Percentiles rank a stretch among this genome's conserved stretches.
Evolutionary conservation across 2,329 filamentous ascomycete species (phyloP).

Genomic region (Rhinocladiella similis): DNA sequence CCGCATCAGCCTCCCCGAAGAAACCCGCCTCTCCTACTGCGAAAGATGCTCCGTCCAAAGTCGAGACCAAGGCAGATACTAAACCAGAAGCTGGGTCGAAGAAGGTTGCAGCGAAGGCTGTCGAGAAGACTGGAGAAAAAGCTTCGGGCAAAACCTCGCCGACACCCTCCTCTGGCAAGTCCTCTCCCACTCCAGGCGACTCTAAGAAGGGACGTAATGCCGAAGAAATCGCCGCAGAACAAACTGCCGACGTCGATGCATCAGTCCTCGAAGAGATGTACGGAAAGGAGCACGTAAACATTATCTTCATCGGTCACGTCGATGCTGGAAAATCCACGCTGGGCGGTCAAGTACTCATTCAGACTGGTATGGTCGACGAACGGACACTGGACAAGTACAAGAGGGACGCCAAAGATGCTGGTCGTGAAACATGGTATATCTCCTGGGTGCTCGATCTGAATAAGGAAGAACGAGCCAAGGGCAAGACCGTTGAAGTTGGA

Average conservation of each 20-base stretch:
- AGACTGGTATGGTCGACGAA: conserved; percentile 98
- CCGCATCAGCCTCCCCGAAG: conserved; percentile 37
- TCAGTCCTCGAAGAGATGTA: conserved; percentile 88
- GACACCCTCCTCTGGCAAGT: conserved; percentile 77
- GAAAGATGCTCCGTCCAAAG: conserved; percentile 50
- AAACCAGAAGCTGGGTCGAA: conserved; percentile 71
- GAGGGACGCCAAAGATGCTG: conserved; percentile 91
- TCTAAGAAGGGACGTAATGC: conserved; percentile 66
- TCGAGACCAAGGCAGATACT: conserved; percentile 44
- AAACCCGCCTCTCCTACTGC: conserved; percentile 54
- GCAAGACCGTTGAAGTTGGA: conserved; percentile 97
- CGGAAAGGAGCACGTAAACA: conserved; percentile 87
- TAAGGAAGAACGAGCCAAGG: conserved; percentile 92
- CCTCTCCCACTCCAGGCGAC: conserved; percentile 69
- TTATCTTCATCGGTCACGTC: conserved; percentile 97
- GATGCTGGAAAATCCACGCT: conserved; percentile 97
- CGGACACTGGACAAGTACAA: conserved; percentile 98
- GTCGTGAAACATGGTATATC: conserved; percentile 97
- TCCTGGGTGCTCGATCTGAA: conserved; percentile 98
- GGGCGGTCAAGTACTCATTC: conserved; percentile 88
- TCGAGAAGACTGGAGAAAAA: conserved; percentile 82
- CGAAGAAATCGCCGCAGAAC: conserved; percentile 83
- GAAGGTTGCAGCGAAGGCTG: conserved; percentile 81
- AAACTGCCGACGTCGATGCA: conserved; percentile 77
- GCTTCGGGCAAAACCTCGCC: conserved; percentile 75